Conservation (phyloP, 805 yeast genomes). For the Huiozyma sinensis region DNA sequence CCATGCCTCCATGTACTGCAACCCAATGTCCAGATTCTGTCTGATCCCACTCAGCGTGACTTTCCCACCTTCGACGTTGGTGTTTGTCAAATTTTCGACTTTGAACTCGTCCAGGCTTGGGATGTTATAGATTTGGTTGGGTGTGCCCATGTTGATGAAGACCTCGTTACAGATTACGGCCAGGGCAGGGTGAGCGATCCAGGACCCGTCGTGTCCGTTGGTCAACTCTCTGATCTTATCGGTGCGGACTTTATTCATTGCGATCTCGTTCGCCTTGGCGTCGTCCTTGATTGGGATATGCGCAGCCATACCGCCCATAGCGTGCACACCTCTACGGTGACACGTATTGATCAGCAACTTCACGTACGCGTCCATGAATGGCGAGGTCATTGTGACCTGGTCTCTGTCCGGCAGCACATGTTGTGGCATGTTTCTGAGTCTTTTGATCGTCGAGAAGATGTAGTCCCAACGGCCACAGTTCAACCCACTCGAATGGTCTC, state of each 20-base stretch:
- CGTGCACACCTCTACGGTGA: slow-evolving; percentile 72
- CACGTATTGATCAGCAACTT: slow-evolving; percentile 61
- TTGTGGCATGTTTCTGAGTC: slow-evolving; percentile 56
- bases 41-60: slow-evolving; percentile 63
- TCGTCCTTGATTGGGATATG: slow-evolving; percentile 74
- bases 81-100: slow-evolving; percentile 48
- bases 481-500: slow-evolving; percentile 69
- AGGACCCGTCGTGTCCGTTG: slow-evolving; percentile 79
- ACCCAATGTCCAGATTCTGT: slow-evolving; percentile 63
- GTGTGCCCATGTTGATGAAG: slow-evolving; percentile 72
- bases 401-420: slow-evolving; percentile 71
- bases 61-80: slow-evolving; percentile 49
- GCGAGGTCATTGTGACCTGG: slow-evolving; percentile 69
- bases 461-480: slow-evolving; percentile 90
- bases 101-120: slow-evolving; percentile 30
- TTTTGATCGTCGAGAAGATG: slow-evolving; percentile 70
- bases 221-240: slow-evolving; percentile 69
- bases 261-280: slow-evolving; percentile 47
- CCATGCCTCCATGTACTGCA: slow-evolving; percentile 81
- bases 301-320: slow-evolving; percentile 90
- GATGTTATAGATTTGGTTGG: slow-evolving; percentile 53
- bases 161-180: slow-evolving; percentile 63
- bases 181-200: slow-evolving; percentile 84
- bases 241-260: slow-evolving; percentile 60
- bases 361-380: slow-evolving; percentile 73